Evolutionary conservation across 2,329 filamentous ascomycete genomes (phyloP).

Genomic region (Curvularia sp.): DNA sequence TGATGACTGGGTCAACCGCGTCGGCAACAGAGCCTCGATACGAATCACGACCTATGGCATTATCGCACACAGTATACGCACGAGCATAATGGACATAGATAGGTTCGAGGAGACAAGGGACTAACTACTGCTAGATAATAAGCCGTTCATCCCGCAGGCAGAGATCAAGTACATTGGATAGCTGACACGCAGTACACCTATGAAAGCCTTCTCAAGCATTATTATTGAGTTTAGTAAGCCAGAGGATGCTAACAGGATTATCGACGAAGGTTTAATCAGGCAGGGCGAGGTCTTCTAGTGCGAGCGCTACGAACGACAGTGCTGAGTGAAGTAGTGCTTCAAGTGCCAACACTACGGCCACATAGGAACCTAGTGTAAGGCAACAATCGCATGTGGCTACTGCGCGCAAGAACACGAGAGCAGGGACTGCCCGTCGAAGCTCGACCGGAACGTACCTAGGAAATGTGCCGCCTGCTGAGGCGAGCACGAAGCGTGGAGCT

Average conservation of each 20-base stretch:
- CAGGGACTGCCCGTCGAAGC: slow-evolving; percentile 14
- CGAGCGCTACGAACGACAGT: slow-evolving; percentile 26
- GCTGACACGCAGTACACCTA: no score
- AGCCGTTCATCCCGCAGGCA: no score
- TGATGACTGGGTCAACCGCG: slow-evolving; percentile 26
- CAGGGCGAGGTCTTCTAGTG: slow-evolving; percentile 24
- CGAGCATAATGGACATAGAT: slow-evolving; percentile 23
- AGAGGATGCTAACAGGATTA: no score
- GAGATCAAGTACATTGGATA: no score
- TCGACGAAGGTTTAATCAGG: slow-evolving; percentile 18
- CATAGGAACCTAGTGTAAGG: slow-evolving; percentile 33
- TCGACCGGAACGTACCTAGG: slow-evolving; percentile 11
- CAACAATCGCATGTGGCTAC: slow-evolving; percentile 18
- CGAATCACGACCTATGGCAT: slow-evolving; percentile 18
- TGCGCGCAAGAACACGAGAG: slow-evolving; percentile 7
- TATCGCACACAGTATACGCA: slow-evolving; percentile 24
- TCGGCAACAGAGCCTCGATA: slow-evolving; percentile 8
- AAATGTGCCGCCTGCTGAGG: slow-evolving; percentile 23
- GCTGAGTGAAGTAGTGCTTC: slow-evolving; percentile 21
- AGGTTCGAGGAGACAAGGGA: slow-evolving; percentile 26
- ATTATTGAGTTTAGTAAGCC: no score
- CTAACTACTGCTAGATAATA: slow-evolving; percentile 22
- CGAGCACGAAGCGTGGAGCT: slow-evolving; percentile 23
- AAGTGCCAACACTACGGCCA: slow-evolving; percentile 29
- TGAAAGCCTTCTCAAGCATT: no score